Evolutionary conservation across 805 yeast species (phyloP), one percentile per base, ranked within the genome.

Genomic region (Lachancea cidri): DNA sequence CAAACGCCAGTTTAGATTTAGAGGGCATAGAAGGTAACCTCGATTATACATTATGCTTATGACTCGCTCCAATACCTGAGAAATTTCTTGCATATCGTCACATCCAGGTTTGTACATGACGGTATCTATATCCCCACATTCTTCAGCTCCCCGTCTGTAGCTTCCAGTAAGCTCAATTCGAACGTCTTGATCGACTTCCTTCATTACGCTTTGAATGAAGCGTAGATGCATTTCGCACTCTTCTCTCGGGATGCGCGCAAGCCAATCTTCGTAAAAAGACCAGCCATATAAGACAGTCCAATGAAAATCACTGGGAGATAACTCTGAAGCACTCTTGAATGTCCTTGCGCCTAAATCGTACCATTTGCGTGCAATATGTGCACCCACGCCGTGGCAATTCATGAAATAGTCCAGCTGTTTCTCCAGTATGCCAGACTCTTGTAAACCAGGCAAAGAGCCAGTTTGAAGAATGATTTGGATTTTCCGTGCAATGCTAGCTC

Each of bases 241-340:
- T 9, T 35, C 41, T 33, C 65, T 45, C 2, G 53, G 39, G 4
- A 61, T 56, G 8, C 38, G 39, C 24, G 34, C 43, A 16, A 42
- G 35, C 66, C 66, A 61, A 34, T 61, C 66, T 15, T 57, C 57
- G 41, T 53, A 61, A 39, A 51, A 61, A 2, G 54, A 46, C 62
- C 62, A 60, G 9, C 66, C 66, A 44, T 50, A 55, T 22, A 61
- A 34, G 13, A 51, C 46, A 9, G 52, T 45, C 66, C 66, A 61
- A n/a, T 53, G 54, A 7, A 43, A 42, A 16, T 45, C 54, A n/a
- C 37, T 15, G 4, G 43, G 43, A n/a, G 22, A 39, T 13, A n/a
- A 22, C 16, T 19, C 20, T 3, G 46, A 8, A 4, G 50, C 57
- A 29, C 53, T 54, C 8, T 43, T 17, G 25, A 60, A 58, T 11